Base-by-base conservation (phyloP, 2,329 filamentous ascomycete genomes). In the Cladophialophora chaetospira region DNA sequence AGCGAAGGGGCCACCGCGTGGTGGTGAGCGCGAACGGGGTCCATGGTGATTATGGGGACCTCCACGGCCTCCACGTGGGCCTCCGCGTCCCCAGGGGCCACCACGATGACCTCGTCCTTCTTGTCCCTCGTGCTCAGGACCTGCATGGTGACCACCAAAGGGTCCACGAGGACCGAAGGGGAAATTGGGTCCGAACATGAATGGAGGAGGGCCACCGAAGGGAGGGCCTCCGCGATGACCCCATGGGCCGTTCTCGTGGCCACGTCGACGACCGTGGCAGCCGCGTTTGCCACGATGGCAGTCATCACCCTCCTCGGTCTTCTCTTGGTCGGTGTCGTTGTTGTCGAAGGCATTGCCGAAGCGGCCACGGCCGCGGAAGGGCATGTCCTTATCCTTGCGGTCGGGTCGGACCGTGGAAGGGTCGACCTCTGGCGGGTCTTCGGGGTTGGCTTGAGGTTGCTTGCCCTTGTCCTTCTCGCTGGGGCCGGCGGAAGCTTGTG, bases 401-500 rank as follows among this genome's bases (percentile, higher is more conserved):
- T 57, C 55, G 10, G 57, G 45, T 21, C 53, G 52, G 49, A 64
- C 25, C 25, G 64, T 63, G 43, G 63, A 55, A 31, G 63, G 63
- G 45, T 67, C 63, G 35, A 63, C 53, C 44, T 64, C 64, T 29
- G 62, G 63, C 4, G 63, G 63, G 42, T 65, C 63, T 25, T 66
- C 65, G 23, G 50, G 49, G 46, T 47, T 51, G 26, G 44, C 44
- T 45, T 56, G 45, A 8, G 63, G 31, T 43, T 64, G 61, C 53
- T 64, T 65, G 50, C 51, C 59, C 42, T 53, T 53, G 29, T 46
- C 53, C 21, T 58, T 63, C 23, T 63, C 63, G 48, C 55, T 62
- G 15, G 47, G 9, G 25, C 40, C 10, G 33, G 57, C 35, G 23
- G 35, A 17, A 13, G 75, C 69, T 52, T 75, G 66, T 64, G 75